phyloP scores from a whole-genome alignment of 805 yeast species.

The Teunomyces lycoperdinae region DNA sequence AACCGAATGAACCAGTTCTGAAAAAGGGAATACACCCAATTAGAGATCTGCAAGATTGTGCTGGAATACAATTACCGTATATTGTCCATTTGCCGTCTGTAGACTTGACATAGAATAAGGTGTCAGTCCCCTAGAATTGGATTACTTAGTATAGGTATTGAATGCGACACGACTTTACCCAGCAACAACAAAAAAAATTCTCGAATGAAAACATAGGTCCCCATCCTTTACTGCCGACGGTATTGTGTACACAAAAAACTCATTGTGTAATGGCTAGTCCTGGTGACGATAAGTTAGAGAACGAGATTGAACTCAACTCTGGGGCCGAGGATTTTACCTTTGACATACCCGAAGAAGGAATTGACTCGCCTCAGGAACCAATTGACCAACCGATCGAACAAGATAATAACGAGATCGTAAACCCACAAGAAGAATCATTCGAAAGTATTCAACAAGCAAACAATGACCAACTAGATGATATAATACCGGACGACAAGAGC shows the following conservation, averaged over 20 bases:
- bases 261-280: slow-evolving; percentile 2
- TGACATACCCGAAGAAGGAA: slow-evolving; percentile 1
- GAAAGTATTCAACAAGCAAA: not conserved
- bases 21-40: not conserved
- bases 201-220: slow-evolving; percentile 2
- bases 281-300: slow-evolving; percentile 4
- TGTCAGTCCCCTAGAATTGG: too few species aligned
- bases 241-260: slow-evolving; percentile 1
- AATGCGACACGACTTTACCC: slow-evolving; percentile 2
- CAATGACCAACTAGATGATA: not conserved
- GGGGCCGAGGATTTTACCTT: slow-evolving; percentile 1
- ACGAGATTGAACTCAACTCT: not conserved
- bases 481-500: not conserved
- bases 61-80: not conserved
- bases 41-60: not conserved
- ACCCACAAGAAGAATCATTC: slow-evolving; percentile 5
- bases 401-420: slow-evolving; percentile 2
- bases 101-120: too few species aligned
- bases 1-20: not conserved
- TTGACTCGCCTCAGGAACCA: slow-evolving; percentile 3
- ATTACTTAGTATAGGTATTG: not conserved
- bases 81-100: not conserved
- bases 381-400: slow-evolving; percentile 1
- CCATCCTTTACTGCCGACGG: slow-evolving; percentile 1
- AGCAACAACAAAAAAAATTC: slow-evolving; percentile 4